phyloP scores from a whole-genome alignment of 495 filamentous ascomycete genomes.

The Talaromyces ruber region DNA sequence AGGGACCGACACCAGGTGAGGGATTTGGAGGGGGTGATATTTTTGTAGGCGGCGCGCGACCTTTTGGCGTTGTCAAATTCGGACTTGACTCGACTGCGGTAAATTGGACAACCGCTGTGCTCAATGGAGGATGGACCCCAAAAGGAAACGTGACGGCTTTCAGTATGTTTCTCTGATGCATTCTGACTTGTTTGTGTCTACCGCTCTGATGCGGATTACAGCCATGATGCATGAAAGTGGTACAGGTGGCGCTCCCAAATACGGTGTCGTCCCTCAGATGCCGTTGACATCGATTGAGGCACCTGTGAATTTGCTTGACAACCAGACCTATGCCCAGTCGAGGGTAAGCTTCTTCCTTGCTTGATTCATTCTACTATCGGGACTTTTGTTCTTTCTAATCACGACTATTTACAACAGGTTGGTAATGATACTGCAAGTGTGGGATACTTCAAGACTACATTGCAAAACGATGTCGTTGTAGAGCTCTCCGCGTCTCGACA shows the following conservation, averaged over 20 bases:
- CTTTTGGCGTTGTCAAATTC: constrained; percentile 60
- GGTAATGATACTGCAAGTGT: constrained; percentile 43
- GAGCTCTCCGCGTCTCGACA: constrained; percentile 53
- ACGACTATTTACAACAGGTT: constrained; percentile 12
- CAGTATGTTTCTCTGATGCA: constrained; percentile 10
- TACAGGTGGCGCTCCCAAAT: constrained; percentile 62
- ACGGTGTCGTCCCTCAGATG: constrained; percentile 59
- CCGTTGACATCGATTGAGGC: constrained; percentile 31
- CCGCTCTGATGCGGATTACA: not conserved
- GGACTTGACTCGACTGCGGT: constrained; percentile 50
- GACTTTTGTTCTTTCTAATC: too few species aligned
- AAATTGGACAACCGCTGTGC: constrained; percentile 39
- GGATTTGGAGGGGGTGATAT: constrained; percentile 51
- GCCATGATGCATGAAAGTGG: constrained; percentile 62
- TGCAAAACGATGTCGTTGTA: constrained; percentile 45
- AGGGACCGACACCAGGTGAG: constrained; percentile 22
- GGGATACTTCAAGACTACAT: constrained; percentile 51
- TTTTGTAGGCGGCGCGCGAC: constrained; percentile 55
- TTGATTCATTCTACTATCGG: too few species aligned
- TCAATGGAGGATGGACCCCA: constrained; percentile 50
- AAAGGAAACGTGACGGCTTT: constrained; percentile 55
- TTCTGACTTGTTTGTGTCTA: not conserved
- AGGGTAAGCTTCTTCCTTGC: constrained; percentile 13
- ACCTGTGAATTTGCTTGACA: constrained; percentile 32
- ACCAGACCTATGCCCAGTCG: constrained; percentile 30